Conservation (phyloP, 2,329 filamentous ascomycete species). For the Aspergillus candidus region DNA sequence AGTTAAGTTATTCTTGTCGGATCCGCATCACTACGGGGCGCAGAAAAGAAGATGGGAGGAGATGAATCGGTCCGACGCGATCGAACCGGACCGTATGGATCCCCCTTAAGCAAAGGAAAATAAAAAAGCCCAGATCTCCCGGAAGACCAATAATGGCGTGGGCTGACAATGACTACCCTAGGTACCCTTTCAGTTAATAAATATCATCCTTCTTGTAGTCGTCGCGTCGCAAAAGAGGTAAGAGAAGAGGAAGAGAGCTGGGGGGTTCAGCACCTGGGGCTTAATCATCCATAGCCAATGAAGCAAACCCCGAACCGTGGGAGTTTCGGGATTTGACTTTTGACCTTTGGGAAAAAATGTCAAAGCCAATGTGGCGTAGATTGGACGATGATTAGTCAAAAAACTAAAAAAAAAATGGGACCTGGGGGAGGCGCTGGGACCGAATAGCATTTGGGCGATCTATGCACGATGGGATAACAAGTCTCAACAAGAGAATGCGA, state of each 20-base stretch:
- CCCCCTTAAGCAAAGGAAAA: too few relatives aligned
- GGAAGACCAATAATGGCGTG: too few relatives aligned
- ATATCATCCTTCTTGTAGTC: too few relatives aligned
- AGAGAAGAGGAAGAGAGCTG: constrained; percentile 3
- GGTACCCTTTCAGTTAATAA: too few relatives aligned
- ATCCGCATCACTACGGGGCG: constrained; percentile 1
- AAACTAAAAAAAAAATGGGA: constrained; percentile 1
- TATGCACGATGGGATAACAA: background rate
- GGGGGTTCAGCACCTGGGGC: constrained; percentile 13
- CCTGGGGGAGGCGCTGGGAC: too few relatives aligned
- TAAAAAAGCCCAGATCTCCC: too few relatives aligned
- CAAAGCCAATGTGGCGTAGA: constrained; percentile 11
- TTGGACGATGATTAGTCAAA: constrained; percentile 11
- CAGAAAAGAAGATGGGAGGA: background rate
- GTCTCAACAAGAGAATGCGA: too few relatives aligned
- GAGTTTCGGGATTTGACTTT: constrained; percentile 30
- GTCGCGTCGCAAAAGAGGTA: too few relatives aligned
- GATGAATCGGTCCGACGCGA: constrained; percentile 23
- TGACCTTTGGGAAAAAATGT: background rate
- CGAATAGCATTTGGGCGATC: background rate
- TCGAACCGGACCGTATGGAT: background rate
- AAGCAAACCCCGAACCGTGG: constrained; percentile 30
- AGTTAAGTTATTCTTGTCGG: too few relatives aligned
- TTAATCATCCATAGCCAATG: constrained; percentile 25
- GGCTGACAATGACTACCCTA: too few relatives aligned